These are phyloP conservation scores for Albugo candida DNA, from an alignment of 352 stramenopile species.

Conservation along the genomic window DNA sequence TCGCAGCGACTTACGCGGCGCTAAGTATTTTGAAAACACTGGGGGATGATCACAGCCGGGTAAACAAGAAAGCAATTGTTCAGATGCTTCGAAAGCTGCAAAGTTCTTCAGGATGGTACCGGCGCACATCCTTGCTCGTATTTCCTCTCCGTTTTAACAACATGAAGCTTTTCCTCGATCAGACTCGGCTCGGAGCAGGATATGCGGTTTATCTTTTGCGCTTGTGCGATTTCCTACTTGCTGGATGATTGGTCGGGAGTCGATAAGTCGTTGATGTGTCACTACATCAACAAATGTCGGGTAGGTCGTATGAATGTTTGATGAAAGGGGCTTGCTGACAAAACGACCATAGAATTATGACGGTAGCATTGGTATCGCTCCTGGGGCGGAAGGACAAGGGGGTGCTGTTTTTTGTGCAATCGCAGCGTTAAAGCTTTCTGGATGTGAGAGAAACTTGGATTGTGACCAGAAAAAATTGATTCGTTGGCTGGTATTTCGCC, in stretches of 20 bases:
- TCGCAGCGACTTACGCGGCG: slow-evolving; percentile 68
- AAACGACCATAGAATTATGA: slow-evolving; percentile 39
- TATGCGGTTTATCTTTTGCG: slow-evolving; percentile 79
- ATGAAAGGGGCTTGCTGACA: slow-evolving; percentile 6
- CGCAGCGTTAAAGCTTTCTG: slow-evolving; percentile 43
- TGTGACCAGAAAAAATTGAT: slow-evolving; percentile 41
- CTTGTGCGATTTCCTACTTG: slow-evolving; percentile 72
- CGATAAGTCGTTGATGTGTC: slow-evolving; percentile 35
- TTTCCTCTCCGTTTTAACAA: not conserved
- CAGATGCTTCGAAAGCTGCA: slow-evolving; percentile 41
- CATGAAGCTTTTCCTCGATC: slow-evolving; percentile 31
- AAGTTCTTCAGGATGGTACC: slow-evolving; percentile 13
- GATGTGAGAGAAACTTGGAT: slow-evolving; percentile 44
- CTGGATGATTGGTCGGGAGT: slow-evolving; percentile 73
- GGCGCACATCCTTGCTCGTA: slow-evolving; percentile 33
- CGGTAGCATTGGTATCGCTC: slow-evolving; percentile 51
- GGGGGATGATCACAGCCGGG: slow-evolving; percentile 53
- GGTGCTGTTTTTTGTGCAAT: slow-evolving; percentile 57
- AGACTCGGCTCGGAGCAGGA: slow-evolving; percentile 64
- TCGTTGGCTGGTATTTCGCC: slow-evolving; percentile 69
- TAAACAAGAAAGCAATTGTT: slow-evolving; percentile 54
- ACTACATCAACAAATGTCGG: slow-evolving; percentile 66
- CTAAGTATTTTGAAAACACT: slow-evolving; percentile 72
- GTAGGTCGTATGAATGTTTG: slow-evolving; percentile 17
- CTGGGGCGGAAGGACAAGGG: slow-evolving; percentile 46